phyloP scores from a whole-genome alignment of 179 eudicot species.

The Nepenthes alata region DNA sequence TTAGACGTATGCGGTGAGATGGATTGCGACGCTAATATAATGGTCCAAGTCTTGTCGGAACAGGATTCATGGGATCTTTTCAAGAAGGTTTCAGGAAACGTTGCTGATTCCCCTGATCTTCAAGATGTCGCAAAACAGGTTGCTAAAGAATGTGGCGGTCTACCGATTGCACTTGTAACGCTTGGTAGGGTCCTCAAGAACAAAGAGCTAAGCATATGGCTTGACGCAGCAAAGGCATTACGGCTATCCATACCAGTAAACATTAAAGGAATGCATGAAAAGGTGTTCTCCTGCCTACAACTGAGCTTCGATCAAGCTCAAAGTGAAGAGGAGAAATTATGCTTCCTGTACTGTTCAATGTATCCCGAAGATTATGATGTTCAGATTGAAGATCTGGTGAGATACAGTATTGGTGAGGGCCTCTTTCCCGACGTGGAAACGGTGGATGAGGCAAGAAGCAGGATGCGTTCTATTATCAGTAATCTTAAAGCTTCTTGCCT shows the following conservation, averaged over 20 bases:
- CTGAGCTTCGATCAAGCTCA: slow-evolving; percentile 23
- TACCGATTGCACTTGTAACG: slow-evolving; percentile 34
- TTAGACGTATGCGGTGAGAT: slow-evolving; percentile 28
- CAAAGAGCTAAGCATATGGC: slow-evolving; percentile 17
- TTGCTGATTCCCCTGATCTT: slow-evolving; percentile 15
- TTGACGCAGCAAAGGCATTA: slow-evolving; percentile 20
- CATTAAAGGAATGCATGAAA: slow-evolving; percentile 26
- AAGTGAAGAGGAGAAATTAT: slow-evolving; percentile 17
- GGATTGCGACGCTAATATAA: slow-evolving; percentile 13
- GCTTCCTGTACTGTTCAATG: slow-evolving; percentile 22
- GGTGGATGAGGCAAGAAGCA: slow-evolving; percentile 23
- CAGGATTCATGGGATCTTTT: slow-evolving; percentile 29
- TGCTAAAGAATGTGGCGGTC: slow-evolving; percentile 29
- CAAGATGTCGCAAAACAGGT: slow-evolving; percentile 13
- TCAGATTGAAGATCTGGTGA: slow-evolving; percentile 20
- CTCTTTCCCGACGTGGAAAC: slow-evolving; percentile 16
- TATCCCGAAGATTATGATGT: slow-evolving; percentile 33
- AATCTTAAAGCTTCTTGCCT: slow-evolving; percentile 24
- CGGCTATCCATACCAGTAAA: slow-evolving; percentile 16
- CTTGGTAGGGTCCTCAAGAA: slow-evolving; percentile 17
- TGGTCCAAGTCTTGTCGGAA: slow-evolving; percentile 15
- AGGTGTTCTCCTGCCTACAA: slow-evolving; percentile 21
- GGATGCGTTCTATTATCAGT: slow-evolving; percentile 17
- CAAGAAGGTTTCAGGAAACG: slow-evolving; percentile 18
- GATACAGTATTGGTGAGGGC: slow-evolving; percentile 25